Evolutionary conservation across 306 rosid species (phyloP).

Genomic region (Cicer arietinum): DNA sequence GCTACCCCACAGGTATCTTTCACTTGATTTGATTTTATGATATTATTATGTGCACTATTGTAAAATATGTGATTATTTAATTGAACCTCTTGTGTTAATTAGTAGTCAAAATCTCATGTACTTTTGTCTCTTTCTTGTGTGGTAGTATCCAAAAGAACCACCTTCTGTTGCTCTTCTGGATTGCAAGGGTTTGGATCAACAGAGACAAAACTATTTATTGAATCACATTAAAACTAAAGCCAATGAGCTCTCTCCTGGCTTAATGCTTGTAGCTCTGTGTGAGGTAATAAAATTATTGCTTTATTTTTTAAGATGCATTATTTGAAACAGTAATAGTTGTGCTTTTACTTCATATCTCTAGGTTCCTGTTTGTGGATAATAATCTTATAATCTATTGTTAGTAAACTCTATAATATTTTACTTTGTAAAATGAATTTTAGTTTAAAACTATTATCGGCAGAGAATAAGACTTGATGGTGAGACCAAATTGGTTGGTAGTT

Average conservation of each 20-base stretch:
- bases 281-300: constrained; percentile 64
- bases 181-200: constrained; percentile 72
- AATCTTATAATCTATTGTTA: constrained; percentile 28
- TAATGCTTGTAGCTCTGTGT: constrained; percentile 78
- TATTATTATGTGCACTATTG: background rate
- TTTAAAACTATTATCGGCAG: background rate
- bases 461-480: background rate
- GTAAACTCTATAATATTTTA: background rate
- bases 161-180: constrained; percentile 66
- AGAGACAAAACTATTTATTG: constrained; percentile 58
- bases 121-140: constrained; percentile 29
- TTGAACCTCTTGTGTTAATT: background rate
- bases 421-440: background rate
- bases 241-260: constrained; percentile 59
- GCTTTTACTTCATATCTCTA: constrained; percentile 32
- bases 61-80: constrained; percentile 26
- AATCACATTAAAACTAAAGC: constrained; percentile 60
- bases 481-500: constrained; percentile 3
- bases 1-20: constrained; percentile 66
- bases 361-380: constrained; percentile 25
- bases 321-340: constrained; percentile 22
- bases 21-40: constrained; percentile 1
- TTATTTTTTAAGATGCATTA: constrained; percentile 25
- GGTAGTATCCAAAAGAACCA: constrained; percentile 73
- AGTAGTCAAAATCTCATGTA: constrained; percentile 11